Percentiles rank a stretch among this genome's conserved stretches.
These are phyloP conservation scores for Chrysosphaeria jannelii DNA, from an alignment of 2,329 filamentous ascomycete genomes.

Conservation along the genomic window DNA sequence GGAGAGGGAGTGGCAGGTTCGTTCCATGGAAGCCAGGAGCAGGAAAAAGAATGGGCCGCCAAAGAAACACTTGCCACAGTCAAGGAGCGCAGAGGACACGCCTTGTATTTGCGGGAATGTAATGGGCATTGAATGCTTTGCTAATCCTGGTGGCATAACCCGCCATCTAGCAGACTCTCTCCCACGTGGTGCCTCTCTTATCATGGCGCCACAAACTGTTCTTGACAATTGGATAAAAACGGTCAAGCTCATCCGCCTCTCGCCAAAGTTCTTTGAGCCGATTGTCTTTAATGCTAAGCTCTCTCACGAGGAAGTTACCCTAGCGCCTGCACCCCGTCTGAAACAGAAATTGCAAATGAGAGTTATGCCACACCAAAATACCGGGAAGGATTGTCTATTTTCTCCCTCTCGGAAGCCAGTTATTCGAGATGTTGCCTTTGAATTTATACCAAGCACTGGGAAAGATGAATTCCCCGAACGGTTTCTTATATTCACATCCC, in stretches of 20 bases:
- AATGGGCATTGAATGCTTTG: slow-evolving; percentile 6
- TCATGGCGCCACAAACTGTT: slow-evolving; percentile 5
- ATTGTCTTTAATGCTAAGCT: slow-evolving; percentile 4
- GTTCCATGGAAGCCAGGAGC: slow-evolving; percentile 3
- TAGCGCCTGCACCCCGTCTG: slow-evolving; percentile 4
- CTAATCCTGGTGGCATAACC: slow-evolving; percentile 5
- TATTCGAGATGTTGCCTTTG: slow-evolving; percentile 2
- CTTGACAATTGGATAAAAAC: slow-evolving; percentile 6
- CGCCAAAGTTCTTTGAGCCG: slow-evolving; percentile 5
- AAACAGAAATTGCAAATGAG: slow-evolving; percentile 5
- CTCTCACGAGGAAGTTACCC: slow-evolving; percentile 3
- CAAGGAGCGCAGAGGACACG: not conserved
- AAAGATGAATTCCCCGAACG: slow-evolving; percentile 5
- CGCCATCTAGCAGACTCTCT: slow-evolving; percentile 4
- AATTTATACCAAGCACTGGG: slow-evolving; percentile 3
- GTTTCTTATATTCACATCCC: slow-evolving; percentile 5
- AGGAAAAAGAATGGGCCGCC: slow-evolving; percentile 2
- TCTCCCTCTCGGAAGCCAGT: slow-evolving; percentile 3
- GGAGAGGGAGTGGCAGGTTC: slow-evolving; percentile 5
- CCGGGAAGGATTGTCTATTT: slow-evolving; percentile 3
- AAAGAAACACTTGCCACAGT: slow-evolving; percentile 3
- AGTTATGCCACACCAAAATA: slow-evolving; percentile 1
- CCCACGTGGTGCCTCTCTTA: slow-evolving; percentile 4
- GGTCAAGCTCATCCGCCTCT: slow-evolving; percentile 3
- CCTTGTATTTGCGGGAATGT: slow-evolving; percentile 5